Base-by-base conservation (phyloP, 1,139 yeast species). In the Yamadazyma atlantica region DNA sequence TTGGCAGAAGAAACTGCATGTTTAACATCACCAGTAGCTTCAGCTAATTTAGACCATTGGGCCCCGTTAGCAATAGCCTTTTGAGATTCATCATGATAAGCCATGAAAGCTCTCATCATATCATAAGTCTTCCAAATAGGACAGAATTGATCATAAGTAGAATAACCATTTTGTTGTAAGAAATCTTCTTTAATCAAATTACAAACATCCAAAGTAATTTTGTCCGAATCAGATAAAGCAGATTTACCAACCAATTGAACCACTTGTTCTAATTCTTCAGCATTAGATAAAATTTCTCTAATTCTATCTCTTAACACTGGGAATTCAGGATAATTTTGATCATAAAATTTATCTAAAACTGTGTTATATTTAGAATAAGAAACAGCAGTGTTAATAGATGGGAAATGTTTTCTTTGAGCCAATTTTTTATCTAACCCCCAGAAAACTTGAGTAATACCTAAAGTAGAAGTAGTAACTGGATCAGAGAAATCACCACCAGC, bases 401-500 rank as follows among this genome's bases (percentile, higher is more conserved):
- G 99, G 88, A 92, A 92, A 75, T 92, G 99, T 73, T 92, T 92
- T 78, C 99, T 89, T 78, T 92, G 99, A 18, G 99, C 98, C 60
- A 92, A 80, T 68, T 92, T 92, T 73, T 92, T 92, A 69, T 92
- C 99, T 67, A 92, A 78, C 69, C 99, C 99, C 99, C 99, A 92
- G 75, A 94, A 92, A 44, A 94, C 99, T 74, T 92, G 99, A 26
- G 98, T 94, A 56, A 92, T 92, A 83, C 97, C 97, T 58, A 92
- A 80, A 33, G 99, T 92, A 10, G 98, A 80, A 25, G 97, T 92
- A 28, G 99, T 92, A 53, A 92, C 99, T 32, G 99, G 99, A 72
- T 92, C 99, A 15, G 98, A 92, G 82, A 92, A 90, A 76, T 92
- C 99, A 83, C 99, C 99, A 81, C 98, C 99, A 42, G 98, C 97